Evolutionary conservation across 2,329 filamentous ascomycete species (phyloP), one percentile per base, ranked within the genome.

Genomic region (Elsinoe batatas): DNA sequence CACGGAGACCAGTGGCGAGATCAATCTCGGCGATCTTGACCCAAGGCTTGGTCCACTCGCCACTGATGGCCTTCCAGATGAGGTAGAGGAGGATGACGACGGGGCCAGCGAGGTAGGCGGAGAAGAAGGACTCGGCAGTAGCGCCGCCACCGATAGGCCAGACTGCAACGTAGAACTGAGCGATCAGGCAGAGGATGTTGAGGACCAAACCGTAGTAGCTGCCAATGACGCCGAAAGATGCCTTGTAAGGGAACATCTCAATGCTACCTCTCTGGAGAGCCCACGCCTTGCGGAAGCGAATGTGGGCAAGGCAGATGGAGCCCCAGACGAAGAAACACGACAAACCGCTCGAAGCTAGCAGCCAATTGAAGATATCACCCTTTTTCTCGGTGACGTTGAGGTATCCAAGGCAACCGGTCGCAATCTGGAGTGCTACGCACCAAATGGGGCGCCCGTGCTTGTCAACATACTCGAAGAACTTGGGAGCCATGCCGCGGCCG

Each of bases 261-360:
- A 82, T 64, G 1, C 72, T 74, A 59, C 83, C 84, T 33, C 85
- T 85, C 58, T 82, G 79, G 7, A 72, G 64, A 36, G 73, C 75
- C 88, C 88, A 93, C 13, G 83, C 87, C 32, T 44, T 58, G 54
- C 91, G 87, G 79, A 95, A 96, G 57, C 90, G 88, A 66, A 95
- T 93, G 71, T 95, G 90, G 22, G 85, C 80, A 13, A 93, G 72
- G 69, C 88, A 94, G 68, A 95, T 91, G 61, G 86, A 87, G 51
- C 78, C 81, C 86, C 87, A 90, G 10, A 85, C 88, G 72, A 90
- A 87, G 65, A 88, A 78, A 50, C 80, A 83, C 12, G 83, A 85
- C 22, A 88, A 76, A 49, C 82, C 84, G 1, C 83, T 86, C 46
- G 87, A 76, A 59, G 85, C 79, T 40, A 86, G 76, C 67, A 94